Evolutionary conservation across 768 basidiomycete genomes (phyloP), one percentile per base, ranked within the genome.

Genomic region (Crassisporium funariophilum): DNA sequence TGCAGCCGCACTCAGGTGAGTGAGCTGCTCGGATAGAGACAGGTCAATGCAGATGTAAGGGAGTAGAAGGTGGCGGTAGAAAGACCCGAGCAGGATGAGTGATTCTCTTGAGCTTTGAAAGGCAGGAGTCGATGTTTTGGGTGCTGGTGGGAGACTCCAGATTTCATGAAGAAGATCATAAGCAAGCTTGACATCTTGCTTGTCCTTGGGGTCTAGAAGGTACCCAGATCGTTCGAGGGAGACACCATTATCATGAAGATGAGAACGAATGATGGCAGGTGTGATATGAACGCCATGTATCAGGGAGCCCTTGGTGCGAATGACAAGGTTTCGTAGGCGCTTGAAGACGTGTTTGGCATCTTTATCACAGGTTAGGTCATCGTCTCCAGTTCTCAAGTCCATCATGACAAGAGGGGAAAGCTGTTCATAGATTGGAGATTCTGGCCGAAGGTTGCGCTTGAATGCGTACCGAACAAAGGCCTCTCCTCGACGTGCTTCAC

Each of bases 281-380:
- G 41, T 40, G 15, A 60, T 57, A 9, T 23, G 15, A 22, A 55
- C 20, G 2, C 57, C 55, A 21, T 52, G 47, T 19, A 64, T 9
- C 1, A 48, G 33, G 16, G 59, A 34, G 16, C 63, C 62, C 17
- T 44, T 38, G 9, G 21, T 9, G 16, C 57, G 54, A 33, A 63
- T 47, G 11, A 56, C 36, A 1, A 61, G 53, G 38, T 54, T 55
- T 13, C 53, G 58, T 11, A 35, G n/a, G 0, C 51, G 48, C 44
- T 63, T 63, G 54, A 67, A 49, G 24, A 63, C 38, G 47, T 69
- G 55, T 52, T 64, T 63, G 50, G 42, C 50, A 53, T 63, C 62
- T 39, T 63, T 66, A 46, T 66, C 57, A 0, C 40, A 29, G 0
- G 63, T 67, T 6, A 66, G 33, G 25, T 67, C 62, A 29, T 66